Conservation (phyloP, 345 rosid genomes). For the Gossypium bickii region DNA sequence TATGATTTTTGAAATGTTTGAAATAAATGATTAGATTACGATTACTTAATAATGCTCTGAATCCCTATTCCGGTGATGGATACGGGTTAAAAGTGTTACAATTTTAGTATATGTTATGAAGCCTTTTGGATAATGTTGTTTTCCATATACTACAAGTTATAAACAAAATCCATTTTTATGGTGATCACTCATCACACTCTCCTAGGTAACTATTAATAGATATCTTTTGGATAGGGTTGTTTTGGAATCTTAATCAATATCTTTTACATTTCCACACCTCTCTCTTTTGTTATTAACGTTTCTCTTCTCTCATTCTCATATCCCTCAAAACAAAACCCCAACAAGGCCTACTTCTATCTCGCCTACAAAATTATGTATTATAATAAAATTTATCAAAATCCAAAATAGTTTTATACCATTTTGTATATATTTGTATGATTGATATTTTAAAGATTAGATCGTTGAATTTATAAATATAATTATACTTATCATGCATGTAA, state of each 20-base stretch:
- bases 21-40: no score
- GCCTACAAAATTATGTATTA: no score
- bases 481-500: no score
- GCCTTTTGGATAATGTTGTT: background rate
- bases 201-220: background rate
- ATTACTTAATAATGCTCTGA: no score
- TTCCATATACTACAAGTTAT: background rate
- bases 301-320: background rate
- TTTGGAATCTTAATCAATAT: constrained; percentile 22
- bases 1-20: no score
- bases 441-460: no score
- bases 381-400: no score
- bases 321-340: constrained; percentile 36
- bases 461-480: no score
- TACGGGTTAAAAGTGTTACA: fast-evolving
- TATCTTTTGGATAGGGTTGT: background rate
- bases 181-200: background rate
- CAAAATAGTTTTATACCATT: no score
- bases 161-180: background rate
- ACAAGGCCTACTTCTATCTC: constrained; percentile 3
- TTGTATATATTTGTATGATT: no score
- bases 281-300: constrained; percentile 31
- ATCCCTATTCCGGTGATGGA: no score
- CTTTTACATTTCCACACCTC: constrained; percentile 18
- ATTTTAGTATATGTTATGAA: background rate